Conservation (phyloP, 176 grass and related monocot species). For the Carex parvula region DNA sequence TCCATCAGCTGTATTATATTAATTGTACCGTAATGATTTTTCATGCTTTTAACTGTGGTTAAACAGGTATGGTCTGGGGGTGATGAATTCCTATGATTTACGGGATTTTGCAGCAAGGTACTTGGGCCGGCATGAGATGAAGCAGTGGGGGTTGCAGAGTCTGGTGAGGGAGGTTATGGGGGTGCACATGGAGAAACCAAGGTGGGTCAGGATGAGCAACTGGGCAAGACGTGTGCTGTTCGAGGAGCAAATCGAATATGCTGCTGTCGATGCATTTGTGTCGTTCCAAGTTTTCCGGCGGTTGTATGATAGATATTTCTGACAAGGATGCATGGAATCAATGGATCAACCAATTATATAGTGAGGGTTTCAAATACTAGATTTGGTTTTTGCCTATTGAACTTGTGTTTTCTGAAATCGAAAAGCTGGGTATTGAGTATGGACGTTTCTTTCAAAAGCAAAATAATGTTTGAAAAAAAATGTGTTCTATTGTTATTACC, state of each 20-base stretch:
- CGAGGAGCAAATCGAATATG: slow-evolving; percentile 26
- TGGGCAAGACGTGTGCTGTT: slow-evolving; percentile 13
- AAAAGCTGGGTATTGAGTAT: too few species aligned
- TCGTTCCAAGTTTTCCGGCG: slow-evolving; percentile 20
- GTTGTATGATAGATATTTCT: neutral
- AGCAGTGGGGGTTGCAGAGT: slow-evolving; percentile 1
- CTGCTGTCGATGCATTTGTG: slow-evolving; percentile 31
- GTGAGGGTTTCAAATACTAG: neutral
- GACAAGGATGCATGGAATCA: neutral
- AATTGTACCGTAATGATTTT: neutral
- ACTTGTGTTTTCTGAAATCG: too few species aligned
- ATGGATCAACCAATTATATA: neutral
- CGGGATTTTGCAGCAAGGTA: slow-evolving; percentile 14
- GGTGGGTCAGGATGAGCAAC: slow-evolving; percentile 9
- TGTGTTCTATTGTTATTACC: too few species aligned
- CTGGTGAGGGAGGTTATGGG: slow-evolving; percentile 32
- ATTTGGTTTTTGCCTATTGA: too few species aligned
- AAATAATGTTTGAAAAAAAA: neutral
- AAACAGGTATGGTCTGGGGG: slow-evolving; percentile 6
- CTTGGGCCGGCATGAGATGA: neutral
- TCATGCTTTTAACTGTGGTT: neutral
- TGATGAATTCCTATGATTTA: slow-evolving; percentile 38
- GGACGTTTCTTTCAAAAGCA: too few species aligned
- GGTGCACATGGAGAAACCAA: slow-evolving; percentile 16
- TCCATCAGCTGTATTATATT: neutral